Base-by-base conservation (phyloP, 306 rosid genomes). In the Erythrophleum fordii region DNA sequence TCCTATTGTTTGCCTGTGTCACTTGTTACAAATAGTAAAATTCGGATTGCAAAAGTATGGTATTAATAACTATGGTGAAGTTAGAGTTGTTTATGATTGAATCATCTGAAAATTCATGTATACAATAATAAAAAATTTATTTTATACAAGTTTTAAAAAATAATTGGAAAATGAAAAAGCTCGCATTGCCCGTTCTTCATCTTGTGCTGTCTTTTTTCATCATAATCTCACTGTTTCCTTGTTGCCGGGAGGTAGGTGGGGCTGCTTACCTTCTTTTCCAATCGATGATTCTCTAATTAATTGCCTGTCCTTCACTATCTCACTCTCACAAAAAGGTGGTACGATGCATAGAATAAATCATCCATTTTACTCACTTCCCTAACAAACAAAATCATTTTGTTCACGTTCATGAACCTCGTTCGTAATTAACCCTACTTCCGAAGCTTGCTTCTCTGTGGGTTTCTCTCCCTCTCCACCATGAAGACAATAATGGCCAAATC, bases 401-500 rank as follows among this genome's bases (percentile, higher is more conserved):
- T 61, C 67, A 61, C 68, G 42, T 44, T 69, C 80, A n/a, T 64
- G 68, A 28, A 5, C 42, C 16, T 8, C 68, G 3, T 72, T 45
- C 31, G 6, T 22, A 22, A 18, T 35, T 14, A 29, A 16, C 9
- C 67, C 49, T n/a, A n/a, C 69, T 41, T 22, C 55, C 29, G 42
- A 14, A 23, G 17, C 3, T 58, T 44, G 2, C 45, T 0, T 6
- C 25, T 22, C 49, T 58, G 12, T 11, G 2, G n/a, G 41, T 25
- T 31, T 46, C 31, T 66, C 22, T 49, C 48, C 0, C 35, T 17
- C 16, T 6, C 28, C 56, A 65, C 68, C 35, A 88, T 93, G 92
- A 93, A 87, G 79, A 87, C 97, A 11, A 89, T 89, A 73, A 88
- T 85, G 90, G 89, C 93, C 59, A 91, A 90, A 45, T 83, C 96